Evolutionary conservation across 495 filamentous ascomycete species (phyloP).

Genomic region (Apiosordaria backusii): DNA sequence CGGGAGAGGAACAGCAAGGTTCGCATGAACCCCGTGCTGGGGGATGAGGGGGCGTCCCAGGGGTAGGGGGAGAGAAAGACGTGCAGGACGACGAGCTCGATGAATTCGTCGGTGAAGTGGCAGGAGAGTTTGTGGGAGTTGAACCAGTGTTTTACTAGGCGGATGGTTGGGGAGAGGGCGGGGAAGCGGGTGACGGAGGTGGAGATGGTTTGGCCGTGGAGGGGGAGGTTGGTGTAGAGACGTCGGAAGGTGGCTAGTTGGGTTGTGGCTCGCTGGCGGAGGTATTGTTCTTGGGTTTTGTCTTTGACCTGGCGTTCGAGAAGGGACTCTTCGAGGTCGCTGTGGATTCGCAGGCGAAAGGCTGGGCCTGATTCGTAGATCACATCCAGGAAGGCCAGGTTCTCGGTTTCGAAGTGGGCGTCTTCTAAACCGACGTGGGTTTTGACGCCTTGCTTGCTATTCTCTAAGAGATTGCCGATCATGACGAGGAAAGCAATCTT

Average conservation of each 20-base stretch:
- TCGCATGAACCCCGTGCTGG: conserved; percentile 77
- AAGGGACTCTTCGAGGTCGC: conserved; percentile 80
- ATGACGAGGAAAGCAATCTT: conserved; percentile 89
- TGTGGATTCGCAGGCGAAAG: conserved; percentile 67
- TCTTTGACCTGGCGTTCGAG: conserved; percentile 76
- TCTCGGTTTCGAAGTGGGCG: conserved; percentile 58
- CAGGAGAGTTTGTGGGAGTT: conserved; percentile 70
- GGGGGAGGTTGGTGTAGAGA: conserved; percentile 65
- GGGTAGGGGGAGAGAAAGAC: conserved; percentile 80
- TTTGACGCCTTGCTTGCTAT: conserved; percentile 45
- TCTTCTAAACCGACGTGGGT: conserved; percentile 80
- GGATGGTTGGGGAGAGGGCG: conserved; percentile 75
- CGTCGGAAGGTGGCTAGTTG: conserved; percentile 69
- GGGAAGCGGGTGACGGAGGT: conserved; percentile 78
- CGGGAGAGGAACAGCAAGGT: conserved; percentile 70
- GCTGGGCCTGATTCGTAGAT: conserved; percentile 62
- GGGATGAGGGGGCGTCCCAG: conserved; percentile 71
- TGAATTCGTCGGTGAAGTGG: conserved; percentile 73
- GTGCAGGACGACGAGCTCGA: conserved; percentile 74
- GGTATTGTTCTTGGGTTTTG: conserved; percentile 56
- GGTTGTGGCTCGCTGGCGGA: conserved; percentile 61
- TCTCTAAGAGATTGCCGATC: conserved; percentile 66
- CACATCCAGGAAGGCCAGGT: conserved; percentile 81
- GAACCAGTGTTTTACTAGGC: conserved; percentile 91
- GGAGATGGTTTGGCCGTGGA: conserved; percentile 74